Percentiles rank a stretch among this genome's conserved stretches.
Conservation (phyloP, 257 asterid genomes). For the Solanum tarijense region DNA sequence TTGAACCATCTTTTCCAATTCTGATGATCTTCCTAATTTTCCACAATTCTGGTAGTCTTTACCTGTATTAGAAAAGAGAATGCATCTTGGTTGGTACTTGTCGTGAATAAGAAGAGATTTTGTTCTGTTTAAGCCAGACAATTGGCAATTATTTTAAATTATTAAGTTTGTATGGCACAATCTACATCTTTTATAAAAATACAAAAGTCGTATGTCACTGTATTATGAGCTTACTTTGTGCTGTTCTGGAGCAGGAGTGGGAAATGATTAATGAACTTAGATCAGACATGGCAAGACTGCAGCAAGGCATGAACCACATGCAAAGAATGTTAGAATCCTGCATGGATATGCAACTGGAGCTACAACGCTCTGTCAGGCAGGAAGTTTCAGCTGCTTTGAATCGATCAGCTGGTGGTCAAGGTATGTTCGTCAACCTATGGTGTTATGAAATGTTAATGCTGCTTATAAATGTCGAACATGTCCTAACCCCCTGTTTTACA, state of each 20-base stretch:
- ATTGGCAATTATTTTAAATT: not conserved
- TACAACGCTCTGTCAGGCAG: conserved; percentile 89
- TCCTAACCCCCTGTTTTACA: not conserved
- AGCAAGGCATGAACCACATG: conserved; percentile 95
- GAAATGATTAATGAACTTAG: conserved; percentile 76
- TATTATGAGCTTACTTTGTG: not conserved
- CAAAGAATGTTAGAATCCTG: conserved; percentile 97
- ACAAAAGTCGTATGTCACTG: not conserved
- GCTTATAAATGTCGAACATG: not conserved
- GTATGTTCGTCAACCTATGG: conserved; percentile 19
- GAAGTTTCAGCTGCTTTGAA: conserved; percentile 96
- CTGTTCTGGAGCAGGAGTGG: conserved; percentile 51
- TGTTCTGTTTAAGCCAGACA: not conserved
- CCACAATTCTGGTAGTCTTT: not conserved
- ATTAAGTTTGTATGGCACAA: not conserved
- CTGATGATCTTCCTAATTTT: not conserved
- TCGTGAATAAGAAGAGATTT: not conserved
- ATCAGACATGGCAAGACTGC: conserved; percentile 70
- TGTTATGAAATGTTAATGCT: not conserved
- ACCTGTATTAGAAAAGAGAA: not conserved
- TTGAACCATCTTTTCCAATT: not conserved
- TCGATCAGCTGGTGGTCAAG: conserved; percentile 68
- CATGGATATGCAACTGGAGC: conserved; percentile 98
- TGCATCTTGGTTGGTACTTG: not conserved
- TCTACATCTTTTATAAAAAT: not conserved